Conservation (phyloP, 352 stramenopile genomes). For the Globisporangium lucens region DNA sequence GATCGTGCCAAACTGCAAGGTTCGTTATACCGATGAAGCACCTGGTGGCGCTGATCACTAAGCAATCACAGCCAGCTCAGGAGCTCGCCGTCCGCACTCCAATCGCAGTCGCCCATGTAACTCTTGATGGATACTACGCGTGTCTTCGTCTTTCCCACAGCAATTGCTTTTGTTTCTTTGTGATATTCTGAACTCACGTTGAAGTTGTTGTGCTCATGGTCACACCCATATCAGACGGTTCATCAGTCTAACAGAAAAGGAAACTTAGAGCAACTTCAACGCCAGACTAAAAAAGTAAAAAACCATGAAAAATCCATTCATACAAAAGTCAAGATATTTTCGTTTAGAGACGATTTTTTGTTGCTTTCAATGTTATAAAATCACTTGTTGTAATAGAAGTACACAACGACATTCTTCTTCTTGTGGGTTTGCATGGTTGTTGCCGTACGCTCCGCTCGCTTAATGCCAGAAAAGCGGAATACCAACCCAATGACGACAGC, state of each 20-base stretch:
- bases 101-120: too few relatives aligned
- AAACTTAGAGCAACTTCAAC: neutral
- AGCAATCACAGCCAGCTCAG: too few relatives aligned
- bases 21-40: too few relatives aligned
- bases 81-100: too few relatives aligned
- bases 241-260: neutral
- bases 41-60: too few relatives aligned
- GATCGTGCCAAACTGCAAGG: too few relatives aligned
- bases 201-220: neutral
- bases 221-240: neutral
- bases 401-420: neutral
- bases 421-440: neutral
- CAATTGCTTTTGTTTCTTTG: too few relatives aligned
- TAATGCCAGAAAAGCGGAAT: neutral
- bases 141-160: too few relatives aligned
- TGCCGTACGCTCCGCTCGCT: too few relatives aligned
- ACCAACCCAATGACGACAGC: neutral
- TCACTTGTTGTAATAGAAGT: neutral
- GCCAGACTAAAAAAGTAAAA: neutral
- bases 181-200: neutral
- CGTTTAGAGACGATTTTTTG: neutral
- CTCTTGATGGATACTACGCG: too few relatives aligned
- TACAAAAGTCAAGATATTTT: neutral
- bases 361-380: neutral
- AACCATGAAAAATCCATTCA: too few relatives aligned